Evolutionary conservation across 2,329 filamentous ascomycete species (phyloP).

Genomic region (Cladobotryum mycophilum): DNA sequence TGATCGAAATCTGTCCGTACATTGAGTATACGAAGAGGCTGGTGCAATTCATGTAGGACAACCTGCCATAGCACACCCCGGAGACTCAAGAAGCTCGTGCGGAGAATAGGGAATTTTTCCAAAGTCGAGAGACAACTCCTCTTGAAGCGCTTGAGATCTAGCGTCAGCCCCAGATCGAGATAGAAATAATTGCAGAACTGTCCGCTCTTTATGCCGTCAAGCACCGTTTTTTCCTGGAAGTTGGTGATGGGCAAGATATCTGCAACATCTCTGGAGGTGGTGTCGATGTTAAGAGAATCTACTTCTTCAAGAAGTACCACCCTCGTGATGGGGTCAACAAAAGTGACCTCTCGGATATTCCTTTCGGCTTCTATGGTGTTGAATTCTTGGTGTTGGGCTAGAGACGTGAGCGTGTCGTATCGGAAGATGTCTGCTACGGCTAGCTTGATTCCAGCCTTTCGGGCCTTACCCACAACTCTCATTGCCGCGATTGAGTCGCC

Average conservation of each 20-base stretch:
- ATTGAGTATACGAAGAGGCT: too few relatives aligned
- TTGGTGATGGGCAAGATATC: conserved; percentile 16
- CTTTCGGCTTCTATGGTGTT: too few relatives aligned
- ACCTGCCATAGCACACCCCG: conserved; percentile 15
- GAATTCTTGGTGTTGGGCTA: neutral
- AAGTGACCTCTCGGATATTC: neutral
- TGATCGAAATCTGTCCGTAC: conserved; percentile 13
- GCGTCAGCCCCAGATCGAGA: conserved; percentile 14
- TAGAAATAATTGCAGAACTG: conserved; percentile 19
- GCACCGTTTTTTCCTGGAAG: conserved; percentile 13
- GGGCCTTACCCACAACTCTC: conserved; percentile 29
- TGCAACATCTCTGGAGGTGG: conserved; percentile 6
- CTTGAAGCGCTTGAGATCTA: conserved; percentile 16
- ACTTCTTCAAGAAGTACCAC: conserved; percentile 3
- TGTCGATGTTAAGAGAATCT: conserved; percentile 2
- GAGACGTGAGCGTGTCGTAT: neutral
- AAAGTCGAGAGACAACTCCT: conserved; percentile 12
- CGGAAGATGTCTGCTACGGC: conserved; percentile 8
- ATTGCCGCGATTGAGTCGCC: conserved; percentile 45
- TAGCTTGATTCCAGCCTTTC: conserved; percentile 2
- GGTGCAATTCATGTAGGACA: too few relatives aligned
- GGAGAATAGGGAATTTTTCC: conserved; percentile 16
- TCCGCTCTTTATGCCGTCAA: neutral
- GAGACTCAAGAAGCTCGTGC: conserved; percentile 16
- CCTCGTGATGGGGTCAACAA: conserved; percentile 11